phyloP scores from a whole-genome alignment of 2,329 filamentous ascomycete genomes.

The Lecanoromycetidae sp. region DNA sequence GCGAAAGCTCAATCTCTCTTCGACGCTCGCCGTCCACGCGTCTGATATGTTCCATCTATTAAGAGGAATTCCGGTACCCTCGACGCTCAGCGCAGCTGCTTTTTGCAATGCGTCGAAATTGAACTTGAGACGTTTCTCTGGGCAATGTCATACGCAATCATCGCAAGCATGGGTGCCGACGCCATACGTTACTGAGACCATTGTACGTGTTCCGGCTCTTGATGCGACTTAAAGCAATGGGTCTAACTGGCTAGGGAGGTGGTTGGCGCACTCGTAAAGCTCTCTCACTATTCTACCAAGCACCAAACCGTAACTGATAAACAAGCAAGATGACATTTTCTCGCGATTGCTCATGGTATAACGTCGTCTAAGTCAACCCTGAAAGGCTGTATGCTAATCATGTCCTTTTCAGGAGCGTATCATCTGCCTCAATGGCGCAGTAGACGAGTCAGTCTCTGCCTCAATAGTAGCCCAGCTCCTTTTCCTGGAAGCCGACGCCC shows the following conservation, averaged over 20 bases:
- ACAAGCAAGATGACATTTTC: conserved; percentile 60
- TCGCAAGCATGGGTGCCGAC: conserved; percentile 39
- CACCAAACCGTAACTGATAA: conserved; percentile 20
- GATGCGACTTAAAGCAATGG: conserved; percentile 11
- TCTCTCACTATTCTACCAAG: conserved; percentile 13
- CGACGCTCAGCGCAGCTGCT: not conserved
- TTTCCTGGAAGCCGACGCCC: conserved; percentile 94
- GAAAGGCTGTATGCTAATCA: conserved; percentile 21
- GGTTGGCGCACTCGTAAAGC: conserved; percentile 64
- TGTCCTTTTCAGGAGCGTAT: conserved; percentile 61
- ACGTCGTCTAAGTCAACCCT: conserved; percentile 9
- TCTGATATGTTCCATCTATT: not conserved
- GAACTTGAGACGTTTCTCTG: conserved; percentile 10
- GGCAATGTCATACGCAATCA: conserved; percentile 18
- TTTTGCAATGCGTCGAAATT: conserved; percentile 5
- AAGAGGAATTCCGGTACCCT: not conserved
- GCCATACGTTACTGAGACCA: conserved; percentile 43
- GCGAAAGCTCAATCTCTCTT: too few relatives aligned
- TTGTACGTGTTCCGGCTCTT: conserved; percentile 35
- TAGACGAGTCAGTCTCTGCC: conserved; percentile 84
- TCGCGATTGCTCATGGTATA: conserved; percentile 63
- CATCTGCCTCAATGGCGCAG: conserved; percentile 80
- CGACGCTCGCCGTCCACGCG: not conserved
- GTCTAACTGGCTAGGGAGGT: conserved; percentile 44
- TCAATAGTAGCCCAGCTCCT: conserved; percentile 90